Evolutionary conservation across 2,329 filamentous ascomycete genomes (phyloP).

Genomic region (Tolypocladium paradoxum): DNA sequence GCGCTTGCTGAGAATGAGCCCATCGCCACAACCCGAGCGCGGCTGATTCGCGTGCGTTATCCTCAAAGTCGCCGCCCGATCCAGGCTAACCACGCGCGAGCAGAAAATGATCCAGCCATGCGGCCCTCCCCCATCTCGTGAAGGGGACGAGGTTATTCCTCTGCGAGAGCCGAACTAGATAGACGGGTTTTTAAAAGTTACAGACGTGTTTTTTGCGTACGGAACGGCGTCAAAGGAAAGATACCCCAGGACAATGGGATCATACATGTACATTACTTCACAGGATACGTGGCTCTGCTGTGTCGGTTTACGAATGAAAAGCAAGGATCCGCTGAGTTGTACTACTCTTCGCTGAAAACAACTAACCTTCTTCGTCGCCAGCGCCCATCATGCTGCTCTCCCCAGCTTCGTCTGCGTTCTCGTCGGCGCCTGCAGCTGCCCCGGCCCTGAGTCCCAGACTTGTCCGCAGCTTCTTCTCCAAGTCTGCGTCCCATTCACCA

Average conservation of each 20-base stretch:
- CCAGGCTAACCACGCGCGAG: slow-evolving; percentile 2
- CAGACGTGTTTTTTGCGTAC: not conserved
- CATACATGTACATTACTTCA: not conserved
- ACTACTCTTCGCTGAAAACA: not conserved
- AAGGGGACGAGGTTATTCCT: slow-evolving; percentile 27
- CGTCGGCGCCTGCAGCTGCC: slow-evolving; percentile 12
- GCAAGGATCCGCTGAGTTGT: not conserved
- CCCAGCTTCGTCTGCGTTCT: slow-evolving; percentile 10
- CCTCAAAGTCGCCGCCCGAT: not conserved
- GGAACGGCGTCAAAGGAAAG: slow-evolving; percentile 1
- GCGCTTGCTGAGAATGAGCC: slow-evolving; percentile 80
- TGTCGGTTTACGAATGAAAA: not conserved
- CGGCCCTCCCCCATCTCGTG: slow-evolving; percentile 45
- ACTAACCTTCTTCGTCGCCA: not conserved
- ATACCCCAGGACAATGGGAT: not conserved
- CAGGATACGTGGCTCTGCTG: not conserved
- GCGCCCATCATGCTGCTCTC: slow-evolving; percentile 3
- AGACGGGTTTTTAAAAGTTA: not conserved
- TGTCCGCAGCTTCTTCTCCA: slow-evolving; percentile 48
- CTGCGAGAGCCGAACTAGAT: not conserved
- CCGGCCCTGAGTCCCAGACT: slow-evolving; percentile 44
- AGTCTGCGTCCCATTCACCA: slow-evolving; percentile 38
- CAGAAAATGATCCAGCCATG: slow-evolving; percentile 59
- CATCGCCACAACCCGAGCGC: slow-evolving; percentile 65
- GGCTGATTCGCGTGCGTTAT: slow-evolving; percentile 59